Percentiles rank a stretch among this genome's conserved stretches.
Evolutionary conservation across 805 yeast genomes (phyloP).

Genomic region (Brettanomyces nanus): DNA sequence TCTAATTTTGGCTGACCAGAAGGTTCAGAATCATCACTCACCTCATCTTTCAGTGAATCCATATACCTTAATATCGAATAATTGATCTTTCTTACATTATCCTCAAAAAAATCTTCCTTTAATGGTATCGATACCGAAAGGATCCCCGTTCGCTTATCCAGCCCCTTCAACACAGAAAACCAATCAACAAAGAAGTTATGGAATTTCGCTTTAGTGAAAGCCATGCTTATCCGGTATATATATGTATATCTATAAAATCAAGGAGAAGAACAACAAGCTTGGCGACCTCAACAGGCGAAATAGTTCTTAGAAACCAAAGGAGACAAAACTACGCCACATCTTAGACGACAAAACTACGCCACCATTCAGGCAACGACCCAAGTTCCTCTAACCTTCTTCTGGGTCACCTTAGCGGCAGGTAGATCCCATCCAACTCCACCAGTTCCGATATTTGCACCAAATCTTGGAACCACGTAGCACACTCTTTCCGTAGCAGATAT

Average conservation of each 20-base stretch:
- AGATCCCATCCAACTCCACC: slow-evolving; percentile 92
- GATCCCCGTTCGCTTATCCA: slow-evolving; percentile 16
- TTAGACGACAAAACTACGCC: too few species aligned
- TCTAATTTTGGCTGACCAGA: slow-evolving; percentile 1
- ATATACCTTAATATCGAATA: slow-evolving; percentile 32
- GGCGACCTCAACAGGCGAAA: too few species aligned
- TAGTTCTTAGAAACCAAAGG: too few species aligned
- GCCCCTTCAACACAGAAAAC: slow-evolving; percentile 12
- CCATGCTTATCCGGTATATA: too few species aligned
- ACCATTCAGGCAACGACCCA: too few species aligned
- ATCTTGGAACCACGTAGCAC: slow-evolving; percentile 84
- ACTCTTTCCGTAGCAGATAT: slow-evolving; percentile 62
- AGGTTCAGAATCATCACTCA: slow-evolving; percentile 4
- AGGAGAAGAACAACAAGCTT: too few species aligned
- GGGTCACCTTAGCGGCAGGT: slow-evolving; percentile 70
- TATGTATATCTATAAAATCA: too few species aligned
- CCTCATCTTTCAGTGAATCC: slow-evolving; percentile 22
- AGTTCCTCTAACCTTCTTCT: slow-evolving; percentile 53
- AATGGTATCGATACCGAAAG: slow-evolving; percentile 30
- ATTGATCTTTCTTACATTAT: slow-evolving; percentile 34
- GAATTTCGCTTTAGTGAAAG: too few species aligned
- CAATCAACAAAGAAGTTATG: slow-evolving; percentile 14
- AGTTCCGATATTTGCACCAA: slow-evolving; percentile 70
- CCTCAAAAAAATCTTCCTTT: slow-evolving; percentile 33
- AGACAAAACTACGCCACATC: too few species aligned